phyloP scores from a whole-genome alignment of 2,329 filamentous ascomycete species.

The Scedosporium aurantiacum region DNA sequence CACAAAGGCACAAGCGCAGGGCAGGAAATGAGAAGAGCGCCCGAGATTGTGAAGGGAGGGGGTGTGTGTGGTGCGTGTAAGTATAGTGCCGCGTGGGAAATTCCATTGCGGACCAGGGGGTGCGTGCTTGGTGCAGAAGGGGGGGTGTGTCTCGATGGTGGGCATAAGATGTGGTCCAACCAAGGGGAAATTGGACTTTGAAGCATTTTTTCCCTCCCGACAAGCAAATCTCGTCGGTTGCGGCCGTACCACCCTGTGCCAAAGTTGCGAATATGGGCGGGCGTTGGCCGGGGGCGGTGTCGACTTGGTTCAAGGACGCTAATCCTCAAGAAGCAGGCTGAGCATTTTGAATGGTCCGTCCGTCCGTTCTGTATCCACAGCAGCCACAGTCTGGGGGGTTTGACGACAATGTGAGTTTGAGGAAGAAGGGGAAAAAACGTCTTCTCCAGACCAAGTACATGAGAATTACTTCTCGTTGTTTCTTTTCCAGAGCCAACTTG shows the following conservation, averaged over 20 bases:
- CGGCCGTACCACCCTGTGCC: not conserved
- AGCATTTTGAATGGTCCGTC: not conserved
- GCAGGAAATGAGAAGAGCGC: constrained; percentile 2
- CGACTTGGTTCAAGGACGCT: not conserved
- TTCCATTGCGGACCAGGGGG: not conserved
- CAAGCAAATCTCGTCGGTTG: not conserved
- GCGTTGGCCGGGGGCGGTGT: not conserved
- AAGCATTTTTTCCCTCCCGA: not conserved
- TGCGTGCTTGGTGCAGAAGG: not conserved
- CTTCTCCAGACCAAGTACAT: no score
- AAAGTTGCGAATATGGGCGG: not conserved
- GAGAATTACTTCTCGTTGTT: no score
- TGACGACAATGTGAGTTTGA: not conserved
- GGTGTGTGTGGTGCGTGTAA: not conserved
- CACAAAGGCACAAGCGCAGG: not conserved
- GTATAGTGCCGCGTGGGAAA: not conserved
- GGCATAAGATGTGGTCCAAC: not conserved
- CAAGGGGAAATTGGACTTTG: not conserved
- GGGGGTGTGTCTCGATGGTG: not conserved
- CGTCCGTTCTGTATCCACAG: not conserved
- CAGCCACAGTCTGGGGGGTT: not conserved
- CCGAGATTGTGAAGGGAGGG: constrained; percentile 2
- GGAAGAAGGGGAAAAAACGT: no score
- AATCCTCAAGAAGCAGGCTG: not conserved
- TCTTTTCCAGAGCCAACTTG: no score